Evolutionary conservation across 306 rosid species (phyloP), one percentile per base, ranked within the genome.

Genomic region (Purshia tridentata): DNA sequence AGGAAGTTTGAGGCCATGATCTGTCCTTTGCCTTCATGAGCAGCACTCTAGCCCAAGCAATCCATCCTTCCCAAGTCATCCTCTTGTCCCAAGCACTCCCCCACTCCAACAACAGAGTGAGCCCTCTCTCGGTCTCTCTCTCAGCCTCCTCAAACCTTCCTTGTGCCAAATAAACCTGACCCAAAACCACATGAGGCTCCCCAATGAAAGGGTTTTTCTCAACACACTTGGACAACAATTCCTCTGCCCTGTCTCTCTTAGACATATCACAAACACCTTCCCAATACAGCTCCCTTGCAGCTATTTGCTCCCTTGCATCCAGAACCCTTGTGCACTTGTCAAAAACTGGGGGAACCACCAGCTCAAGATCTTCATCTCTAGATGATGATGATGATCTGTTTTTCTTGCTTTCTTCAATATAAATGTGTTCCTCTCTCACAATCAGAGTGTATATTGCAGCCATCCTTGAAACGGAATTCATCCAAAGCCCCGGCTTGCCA

Each of bases 31-130:
- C 88, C 72, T 89, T 94, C 91, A 84, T 86, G 8, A 81, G 50
- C 85, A 93, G 45, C 7, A 91, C 92, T 69, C 98, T 85, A 0
- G 53, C 81, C 98, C 97, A 91, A 57, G 98, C 83, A 88, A 94
- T 74, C 97, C 97, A 94, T 0, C 97, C 98, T 69, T 91, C 92
- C 98, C 98, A 94, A 11, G 97, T 81, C 74, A 78, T 86, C 83
- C 98, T 85, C 89, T 93, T 93, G 77, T 93, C 98, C 98, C 97
- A 93, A 1, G 91, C 83, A 70, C 90, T 81, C 0, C 90, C 96
- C 97, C 97, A 94, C 78, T 86, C 85, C 67, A 94, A 47, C 70
- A 91, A 2, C 41, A 89, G 87, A 2, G 51, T 85, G 70, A 94
- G 3, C 22, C 96, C 98, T 78, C 56, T 90, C 80, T 81, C 86